phyloP scores from a whole-genome alignment of 108 stramenopile species.

The Pseudonitzschia pungens region DNA sequence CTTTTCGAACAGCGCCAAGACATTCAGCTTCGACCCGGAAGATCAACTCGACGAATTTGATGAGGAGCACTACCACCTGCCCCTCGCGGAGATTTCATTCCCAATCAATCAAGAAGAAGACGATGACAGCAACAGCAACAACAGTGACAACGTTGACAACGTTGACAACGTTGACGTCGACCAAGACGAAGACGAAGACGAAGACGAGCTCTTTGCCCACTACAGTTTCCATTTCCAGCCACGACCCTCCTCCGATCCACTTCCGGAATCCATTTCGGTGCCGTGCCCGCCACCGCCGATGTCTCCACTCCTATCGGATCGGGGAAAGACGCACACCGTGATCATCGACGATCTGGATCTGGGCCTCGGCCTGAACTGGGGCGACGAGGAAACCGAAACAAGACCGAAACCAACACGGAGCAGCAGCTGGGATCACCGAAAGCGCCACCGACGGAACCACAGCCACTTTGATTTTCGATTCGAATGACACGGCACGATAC shows the following conservation, averaged over 20 bases:
- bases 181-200: not conserved
- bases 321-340: not conserved
- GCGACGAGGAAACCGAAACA: not conserved
- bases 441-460: not conserved
- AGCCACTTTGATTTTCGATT: slow-evolving; percentile 9
- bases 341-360: not conserved
- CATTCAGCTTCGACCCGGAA: too few relatives aligned
- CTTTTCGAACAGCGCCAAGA: too few relatives aligned
- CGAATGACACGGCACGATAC: not conserved
- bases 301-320: not conserved
- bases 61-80: too few relatives aligned
- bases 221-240: not conserved
- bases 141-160: too few relatives aligned
- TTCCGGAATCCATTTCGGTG: not conserved
- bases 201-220: not conserved
- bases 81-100: too few relatives aligned
- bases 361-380: not conserved
- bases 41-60: too few relatives aligned
- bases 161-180: too few relatives aligned
- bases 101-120: too few relatives aligned
- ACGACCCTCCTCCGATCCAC: too few relatives aligned
- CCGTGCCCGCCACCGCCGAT: too few relatives aligned
- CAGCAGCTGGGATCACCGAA: not conserved
- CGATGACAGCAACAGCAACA: too few relatives aligned
- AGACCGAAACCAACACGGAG: not conserved